Evolutionary conservation across 208 protist species (phyloP).

Genomic region (Trichomonas vaginalis): DNA sequence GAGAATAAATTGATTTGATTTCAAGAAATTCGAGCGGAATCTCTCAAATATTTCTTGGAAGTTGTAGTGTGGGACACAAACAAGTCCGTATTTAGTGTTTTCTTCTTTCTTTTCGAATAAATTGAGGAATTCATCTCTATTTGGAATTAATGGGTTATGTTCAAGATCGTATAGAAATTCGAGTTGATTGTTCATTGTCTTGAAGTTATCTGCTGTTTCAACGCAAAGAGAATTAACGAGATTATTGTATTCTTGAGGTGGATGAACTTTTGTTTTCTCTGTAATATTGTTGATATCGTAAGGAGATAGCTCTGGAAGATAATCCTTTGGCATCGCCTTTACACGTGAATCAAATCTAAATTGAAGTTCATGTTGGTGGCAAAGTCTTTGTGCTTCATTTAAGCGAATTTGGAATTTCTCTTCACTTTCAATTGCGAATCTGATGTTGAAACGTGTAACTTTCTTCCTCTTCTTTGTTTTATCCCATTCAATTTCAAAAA

Average conservation of each 20-base stretch:
- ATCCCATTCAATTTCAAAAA: not conserved
- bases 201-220: not conserved
- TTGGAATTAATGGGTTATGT: not conserved
- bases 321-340: not conserved
- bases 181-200: not conserved
- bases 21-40: not conserved
- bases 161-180: not conserved
- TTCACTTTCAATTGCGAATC: slow-evolving; percentile 3
- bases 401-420: not conserved
- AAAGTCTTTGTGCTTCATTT: not conserved
- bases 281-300: not conserved
- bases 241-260: not conserved
- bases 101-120: not conserved
- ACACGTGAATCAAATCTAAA: not conserved
- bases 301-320: not conserved
- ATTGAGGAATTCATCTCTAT: not conserved
- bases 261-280: not conserved
- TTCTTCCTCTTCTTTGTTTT: slow-evolving; percentile 9
- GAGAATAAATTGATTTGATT: not conserved
- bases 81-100: not conserved
- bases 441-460: not conserved
- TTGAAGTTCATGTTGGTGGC: not conserved
- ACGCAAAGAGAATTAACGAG: not conserved
- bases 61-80: not conserved
- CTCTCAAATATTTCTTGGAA: not conserved